phyloP scores from a whole-genome alignment of 495 filamentous ascomycete species.

The Penicillium manginii region DNA sequence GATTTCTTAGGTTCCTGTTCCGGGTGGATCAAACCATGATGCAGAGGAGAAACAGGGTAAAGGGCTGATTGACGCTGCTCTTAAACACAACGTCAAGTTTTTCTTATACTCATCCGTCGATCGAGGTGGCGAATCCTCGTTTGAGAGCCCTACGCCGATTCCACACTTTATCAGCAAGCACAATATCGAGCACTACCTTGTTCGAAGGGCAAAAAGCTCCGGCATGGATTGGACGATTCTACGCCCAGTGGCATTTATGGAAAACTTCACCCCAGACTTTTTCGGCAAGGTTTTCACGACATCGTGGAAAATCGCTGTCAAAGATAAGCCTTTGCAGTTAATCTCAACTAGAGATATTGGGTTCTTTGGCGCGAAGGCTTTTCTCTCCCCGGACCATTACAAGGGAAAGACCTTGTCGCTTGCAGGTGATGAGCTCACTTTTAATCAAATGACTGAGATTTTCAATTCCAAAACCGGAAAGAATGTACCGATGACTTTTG shows the following conservation, averaged over 20 bases:
- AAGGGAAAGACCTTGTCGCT: constrained; percentile 49
- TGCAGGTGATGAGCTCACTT: constrained; percentile 61
- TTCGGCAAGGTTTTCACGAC: constrained; percentile 60
- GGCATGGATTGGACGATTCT: constrained; percentile 62
- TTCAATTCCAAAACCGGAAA: constrained; percentile 53
- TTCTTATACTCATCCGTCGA: constrained; percentile 72
- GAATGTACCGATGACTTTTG: constrained; percentile 52
- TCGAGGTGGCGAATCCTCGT: constrained; percentile 61
- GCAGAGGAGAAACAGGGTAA: constrained; percentile 62
- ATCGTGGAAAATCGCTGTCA: constrained; percentile 45
- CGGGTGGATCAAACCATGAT: neutral
- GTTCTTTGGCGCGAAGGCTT: constrained; percentile 60
- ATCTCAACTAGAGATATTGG: constrained; percentile 65
- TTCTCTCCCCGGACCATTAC: constrained; percentile 49
- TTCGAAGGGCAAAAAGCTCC: constrained; percentile 29
- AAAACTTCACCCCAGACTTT: constrained; percentile 62
- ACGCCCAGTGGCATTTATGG: constrained; percentile 66
- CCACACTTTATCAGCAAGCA: constrained; percentile 67
- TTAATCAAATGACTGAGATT: constrained; percentile 44
- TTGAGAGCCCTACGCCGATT: constrained; percentile 57
- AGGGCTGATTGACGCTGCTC: constrained; percentile 57
- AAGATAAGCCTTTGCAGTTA: constrained; percentile 58
- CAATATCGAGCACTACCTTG: constrained; percentile 63
- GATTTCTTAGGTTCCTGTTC: neutral
- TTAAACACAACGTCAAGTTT: constrained; percentile 57